Evolutionary conservation across 2,329 filamentous ascomycete species (phyloP).

Genomic region (Pestalotiopsis sp.): DNA sequence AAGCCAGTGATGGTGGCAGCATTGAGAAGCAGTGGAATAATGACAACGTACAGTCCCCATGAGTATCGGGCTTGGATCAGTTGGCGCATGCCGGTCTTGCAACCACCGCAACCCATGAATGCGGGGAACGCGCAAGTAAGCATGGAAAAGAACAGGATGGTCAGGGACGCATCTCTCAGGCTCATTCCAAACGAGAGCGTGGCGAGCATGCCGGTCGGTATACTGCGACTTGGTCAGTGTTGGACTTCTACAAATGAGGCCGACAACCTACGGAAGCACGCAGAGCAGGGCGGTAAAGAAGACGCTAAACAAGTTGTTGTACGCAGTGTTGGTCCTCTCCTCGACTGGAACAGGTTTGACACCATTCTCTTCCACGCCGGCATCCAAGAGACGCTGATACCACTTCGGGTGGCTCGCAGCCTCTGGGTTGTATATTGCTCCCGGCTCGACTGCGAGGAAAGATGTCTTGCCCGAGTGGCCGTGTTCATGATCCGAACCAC

Average conservation of each 20-base stretch:
- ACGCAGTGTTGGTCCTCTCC: slow-evolving; percentile 53
- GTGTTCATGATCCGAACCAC: neutral
- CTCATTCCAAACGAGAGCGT: slow-evolving; percentile 55
- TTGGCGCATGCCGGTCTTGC: slow-evolving; percentile 59
- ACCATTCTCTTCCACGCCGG: slow-evolving; percentile 55
- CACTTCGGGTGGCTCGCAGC: slow-evolving; percentile 35
- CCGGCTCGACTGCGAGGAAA: slow-evolving; percentile 30
- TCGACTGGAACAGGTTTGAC: slow-evolving; percentile 57
- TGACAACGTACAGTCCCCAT: slow-evolving; percentile 56
- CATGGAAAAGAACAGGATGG: slow-evolving; percentile 61
- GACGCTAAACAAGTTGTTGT: slow-evolving; percentile 60
- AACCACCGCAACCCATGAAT: slow-evolving; percentile 56
- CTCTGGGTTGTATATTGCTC: slow-evolving; percentile 32
- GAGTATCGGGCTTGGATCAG: slow-evolving; percentile 63
- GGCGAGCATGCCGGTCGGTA: slow-evolving; percentile 61
- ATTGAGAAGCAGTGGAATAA: slow-evolving; percentile 54
- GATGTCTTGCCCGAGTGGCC: slow-evolving; percentile 22
- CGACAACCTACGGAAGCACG: slow-evolving; percentile 54
- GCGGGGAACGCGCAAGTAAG: slow-evolving; percentile 56
- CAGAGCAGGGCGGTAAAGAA: slow-evolving; percentile 62
- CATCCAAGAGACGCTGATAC: slow-evolving; percentile 44
- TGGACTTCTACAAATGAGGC: neutral
- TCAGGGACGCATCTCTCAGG: slow-evolving; percentile 55
- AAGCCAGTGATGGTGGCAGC: slow-evolving; percentile 61
- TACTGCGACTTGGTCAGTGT: slow-evolving; percentile 30